These are phyloP conservation scores for Apophysomyces variabilis DNA, from an alignment of 371 early-diverging fungal species.

Conservation along the genomic window DNA sequence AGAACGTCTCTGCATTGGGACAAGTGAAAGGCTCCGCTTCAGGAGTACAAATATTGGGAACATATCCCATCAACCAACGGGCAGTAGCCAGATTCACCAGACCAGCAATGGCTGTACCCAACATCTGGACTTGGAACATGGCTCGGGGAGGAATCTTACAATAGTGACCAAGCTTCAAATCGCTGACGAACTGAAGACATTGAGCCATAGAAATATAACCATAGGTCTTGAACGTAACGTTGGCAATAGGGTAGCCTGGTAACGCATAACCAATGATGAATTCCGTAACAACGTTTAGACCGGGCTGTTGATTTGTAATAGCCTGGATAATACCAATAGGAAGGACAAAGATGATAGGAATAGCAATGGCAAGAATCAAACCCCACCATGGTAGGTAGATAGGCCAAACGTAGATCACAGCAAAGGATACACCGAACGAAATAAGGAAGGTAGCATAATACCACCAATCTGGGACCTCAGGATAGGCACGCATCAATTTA, in stretches of 20 bases:
- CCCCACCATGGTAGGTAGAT: conserved; percentile 74
- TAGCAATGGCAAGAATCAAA: conserved; percentile 62
- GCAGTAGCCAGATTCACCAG: conserved; percentile 69
- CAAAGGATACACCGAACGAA: conserved; percentile 49
- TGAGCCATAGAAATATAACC: conserved; percentile 68
- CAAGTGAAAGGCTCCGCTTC: conserved; percentile 63
- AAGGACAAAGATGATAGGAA: conserved; percentile 70
- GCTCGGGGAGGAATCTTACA: conserved; percentile 72
- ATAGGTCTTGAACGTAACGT: conserved; percentile 71
- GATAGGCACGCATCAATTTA: conserved; percentile 73
- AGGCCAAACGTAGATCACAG: conserved; percentile 56
- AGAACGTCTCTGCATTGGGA: conserved; percentile 61
- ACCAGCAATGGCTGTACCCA: conserved; percentile 61
- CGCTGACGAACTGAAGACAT: conserved; percentile 61
- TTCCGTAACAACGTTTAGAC: conserved; percentile 76
- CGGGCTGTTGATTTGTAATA: conserved; percentile 70
- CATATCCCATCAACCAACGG: conserved; percentile 65
- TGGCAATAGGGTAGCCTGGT: conserved; percentile 68
- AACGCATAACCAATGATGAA: conserved; percentile 67
- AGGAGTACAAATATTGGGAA: conserved; percentile 59
- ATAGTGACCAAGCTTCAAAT: conserved; percentile 74
- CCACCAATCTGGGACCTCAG: conserved; percentile 78
- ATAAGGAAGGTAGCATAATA: conserved; percentile 59
- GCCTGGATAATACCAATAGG: conserved; percentile 85
- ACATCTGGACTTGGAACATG: conserved; percentile 68